Evolutionary conservation across 2,329 filamentous ascomycete species (phyloP).

Genomic region (Fonsecaea pugnacius): DNA sequence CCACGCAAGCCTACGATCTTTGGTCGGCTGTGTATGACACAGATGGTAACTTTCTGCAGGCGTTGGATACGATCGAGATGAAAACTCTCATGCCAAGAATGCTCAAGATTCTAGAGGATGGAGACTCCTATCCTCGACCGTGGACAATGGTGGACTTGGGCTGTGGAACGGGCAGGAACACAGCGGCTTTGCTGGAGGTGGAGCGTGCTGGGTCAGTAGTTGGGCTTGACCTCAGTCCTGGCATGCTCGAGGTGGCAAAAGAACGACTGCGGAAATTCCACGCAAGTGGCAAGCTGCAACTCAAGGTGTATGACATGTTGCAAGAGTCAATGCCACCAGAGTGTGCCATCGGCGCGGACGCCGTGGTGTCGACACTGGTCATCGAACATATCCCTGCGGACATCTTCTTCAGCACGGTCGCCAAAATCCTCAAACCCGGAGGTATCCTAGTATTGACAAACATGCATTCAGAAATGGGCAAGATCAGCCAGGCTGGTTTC

Average conservation of each 20-base stretch:
- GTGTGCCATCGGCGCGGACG: constrained; percentile 34
- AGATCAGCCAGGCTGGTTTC: constrained; percentile 65
- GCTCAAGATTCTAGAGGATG: constrained; percentile 42
- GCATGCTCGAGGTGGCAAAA: constrained; percentile 62
- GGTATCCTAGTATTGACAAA: constrained; percentile 66
- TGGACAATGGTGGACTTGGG: constrained; percentile 63
- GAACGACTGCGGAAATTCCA: constrained; percentile 14
- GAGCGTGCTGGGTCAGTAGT: constrained; percentile 46
- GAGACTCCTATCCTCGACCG: constrained; percentile 25
- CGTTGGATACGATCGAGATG: constrained; percentile 64
- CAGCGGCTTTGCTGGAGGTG: constrained; percentile 48
- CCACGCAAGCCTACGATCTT: constrained; percentile 53
- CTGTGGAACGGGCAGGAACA: constrained; percentile 69
- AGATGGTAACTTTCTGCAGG: constrained; percentile 69
- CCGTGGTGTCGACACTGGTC: constrained; percentile 64
- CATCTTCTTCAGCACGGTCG: constrained; percentile 61
- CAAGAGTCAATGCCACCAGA: constrained; percentile 36
- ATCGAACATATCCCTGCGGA: constrained; percentile 63
- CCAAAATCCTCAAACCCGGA: constrained; percentile 50
- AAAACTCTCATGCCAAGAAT: constrained; percentile 56
- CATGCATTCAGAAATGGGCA: constrained; percentile 67
- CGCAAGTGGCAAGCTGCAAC: constrained; percentile 26
- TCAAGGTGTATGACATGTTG: constrained; percentile 50
- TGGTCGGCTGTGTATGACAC: constrained; percentile 65
- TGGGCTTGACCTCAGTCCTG: constrained; percentile 61